Evolutionary conservation across 1,284 basidiomycete species (phyloP), one percentile per base, ranked within the genome.

Genomic region (Tilletia caries): DNA sequence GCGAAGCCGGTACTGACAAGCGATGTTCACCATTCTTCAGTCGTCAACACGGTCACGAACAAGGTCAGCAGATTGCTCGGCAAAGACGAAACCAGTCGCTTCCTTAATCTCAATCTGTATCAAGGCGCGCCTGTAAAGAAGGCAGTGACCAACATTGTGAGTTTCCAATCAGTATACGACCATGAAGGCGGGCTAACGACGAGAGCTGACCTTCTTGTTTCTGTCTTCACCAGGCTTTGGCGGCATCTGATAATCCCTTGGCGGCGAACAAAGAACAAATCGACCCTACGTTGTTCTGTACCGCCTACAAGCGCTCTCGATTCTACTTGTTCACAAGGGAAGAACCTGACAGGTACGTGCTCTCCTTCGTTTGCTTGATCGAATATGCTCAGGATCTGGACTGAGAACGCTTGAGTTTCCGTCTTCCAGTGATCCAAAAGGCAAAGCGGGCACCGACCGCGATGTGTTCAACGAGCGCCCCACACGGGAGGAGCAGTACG

Each of bases 401-500:
- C n/a, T n/a, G n/a, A n/a, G n/a, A n/a, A n/a, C n/a, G 20, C 25
- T 54, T 25, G 13, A 18, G 6, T 65, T 70, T 67, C 44, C 20
- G 27, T 10, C 34, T 20, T 46, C 43, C 77, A 93, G 91, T 82
- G 93, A 96, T 54, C 76, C 79, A 65, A 43, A 67, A 68, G 25
- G 71, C 68, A 12, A 67, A 18, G 71, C 18, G 23, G 92, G 91
- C 83, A 90, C 89, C 32, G 95, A 98, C 75, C 90, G 96, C 64
- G 96, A 99, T 78, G 91, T 99, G 69, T 98, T 98, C 88, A 99
- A 99, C 85, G 96, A 99, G 84, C 89, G 91, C 66, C 96, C 96
- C 0, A 98, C 95, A 1, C 89, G 93, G 68, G 96, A 98, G 82
- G 96, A 98, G 82, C 93, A 93, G 82, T 91, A 90, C n/a, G 89